These are phyloP conservation scores for Haplosporangium gracile DNA, from an alignment of 192 early-diverging fungal species.

Conservation along the genomic window DNA sequence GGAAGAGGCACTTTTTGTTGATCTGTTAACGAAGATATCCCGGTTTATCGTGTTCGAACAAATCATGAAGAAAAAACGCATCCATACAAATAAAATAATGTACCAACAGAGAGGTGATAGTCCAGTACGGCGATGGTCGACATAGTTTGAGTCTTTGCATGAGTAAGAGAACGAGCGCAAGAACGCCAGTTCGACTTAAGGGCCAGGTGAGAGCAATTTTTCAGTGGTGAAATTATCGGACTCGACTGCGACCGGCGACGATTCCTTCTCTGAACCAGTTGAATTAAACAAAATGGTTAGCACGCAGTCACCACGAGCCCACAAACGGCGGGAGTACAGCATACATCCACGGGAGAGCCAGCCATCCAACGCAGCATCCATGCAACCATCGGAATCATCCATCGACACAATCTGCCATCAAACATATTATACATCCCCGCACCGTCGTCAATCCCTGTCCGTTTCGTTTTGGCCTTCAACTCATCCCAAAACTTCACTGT, in stretches of 20 bases:
- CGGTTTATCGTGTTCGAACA: slow-evolving; percentile 38
- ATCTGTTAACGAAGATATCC: slow-evolving; percentile 56
- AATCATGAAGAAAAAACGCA: slow-evolving; percentile 21
- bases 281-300: slow-evolving; percentile 53
- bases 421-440: background rate
- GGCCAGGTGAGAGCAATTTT: background rate
- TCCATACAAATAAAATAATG: slow-evolving; percentile 9
- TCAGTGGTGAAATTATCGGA: slow-evolving; percentile 5
- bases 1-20: slow-evolving; percentile 17
- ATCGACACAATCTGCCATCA: background rate
- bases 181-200: background rate
- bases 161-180: background rate
- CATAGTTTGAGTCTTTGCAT: background rate
- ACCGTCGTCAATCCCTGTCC: background rate
- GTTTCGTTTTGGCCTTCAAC: background rate
- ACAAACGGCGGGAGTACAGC: background rate
- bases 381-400: slow-evolving; percentile 4
- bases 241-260: slow-evolving; percentile 8
- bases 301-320: slow-evolving; percentile 5
- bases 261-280: slow-evolving; percentile 55
- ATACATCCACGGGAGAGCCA: background rate
- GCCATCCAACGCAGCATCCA: slow-evolving; percentile 7
- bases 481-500: background rate
- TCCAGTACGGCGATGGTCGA: background rate
- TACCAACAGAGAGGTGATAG: background rate